Conservation (phyloP, 148 eudicot species). For the Persicaria maculosa region DNA sequence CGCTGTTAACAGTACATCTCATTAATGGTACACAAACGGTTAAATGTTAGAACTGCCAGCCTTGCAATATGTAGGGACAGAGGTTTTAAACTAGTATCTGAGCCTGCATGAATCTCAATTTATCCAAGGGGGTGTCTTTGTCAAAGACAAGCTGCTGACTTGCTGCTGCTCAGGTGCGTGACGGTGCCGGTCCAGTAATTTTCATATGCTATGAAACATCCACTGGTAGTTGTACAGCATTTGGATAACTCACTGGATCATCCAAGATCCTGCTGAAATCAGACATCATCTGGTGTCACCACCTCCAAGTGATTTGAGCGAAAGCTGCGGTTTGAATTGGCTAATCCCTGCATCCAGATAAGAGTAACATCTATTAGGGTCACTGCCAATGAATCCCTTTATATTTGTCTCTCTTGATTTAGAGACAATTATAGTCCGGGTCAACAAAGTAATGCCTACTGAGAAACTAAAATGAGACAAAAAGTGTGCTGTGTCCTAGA, state of each 20-base stretch:
- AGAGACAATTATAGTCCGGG: too few species aligned
- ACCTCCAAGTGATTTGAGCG: too few species aligned
- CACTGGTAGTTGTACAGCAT: background rate
- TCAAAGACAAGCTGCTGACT: background rate
- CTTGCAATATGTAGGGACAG: background rate
- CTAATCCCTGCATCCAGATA: too few species aligned
- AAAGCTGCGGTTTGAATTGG: too few species aligned
- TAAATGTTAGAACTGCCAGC: background rate
- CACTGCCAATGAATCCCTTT: too few species aligned
- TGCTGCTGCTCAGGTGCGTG: background rate
- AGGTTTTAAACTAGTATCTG: background rate
- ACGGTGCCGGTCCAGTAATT: background rate
- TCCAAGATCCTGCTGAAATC: too few species aligned
- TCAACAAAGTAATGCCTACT: too few species aligned
- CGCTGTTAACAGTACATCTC: background rate
- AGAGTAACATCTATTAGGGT: too few species aligned
- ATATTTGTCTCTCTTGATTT: too few species aligned
- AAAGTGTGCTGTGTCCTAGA: too few species aligned
- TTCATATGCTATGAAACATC: background rate
- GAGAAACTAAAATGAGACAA: too few species aligned
- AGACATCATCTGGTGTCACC: too few species aligned
- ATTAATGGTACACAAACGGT: constrained; percentile 1
- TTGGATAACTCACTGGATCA: background rate
- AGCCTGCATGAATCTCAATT: background rate
- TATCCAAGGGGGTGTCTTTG: background rate